Evolutionary conservation across 805 yeast genomes (phyloP).

Genomic region (Isabelozyma rhagii): DNA sequence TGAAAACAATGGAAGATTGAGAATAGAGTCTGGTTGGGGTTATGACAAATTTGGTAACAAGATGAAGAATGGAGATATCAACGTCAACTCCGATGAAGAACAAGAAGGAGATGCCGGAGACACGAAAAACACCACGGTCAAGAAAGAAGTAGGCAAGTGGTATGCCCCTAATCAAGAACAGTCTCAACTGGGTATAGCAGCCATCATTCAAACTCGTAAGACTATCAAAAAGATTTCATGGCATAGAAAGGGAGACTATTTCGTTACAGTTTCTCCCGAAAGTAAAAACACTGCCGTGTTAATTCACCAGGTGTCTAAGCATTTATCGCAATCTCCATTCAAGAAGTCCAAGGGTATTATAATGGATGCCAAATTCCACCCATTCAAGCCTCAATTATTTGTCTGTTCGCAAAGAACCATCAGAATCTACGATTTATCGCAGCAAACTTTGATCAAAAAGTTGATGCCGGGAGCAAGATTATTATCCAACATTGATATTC

Average conservation of each 20-base stretch:
- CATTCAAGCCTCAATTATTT: constrained; percentile 87
- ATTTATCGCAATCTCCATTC: constrained; percentile 94
- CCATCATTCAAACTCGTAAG: constrained; percentile 62
- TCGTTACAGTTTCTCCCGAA: constrained; percentile 95
- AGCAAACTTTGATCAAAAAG: constrained; percentile 79
- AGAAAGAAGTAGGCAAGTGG: constrained; percentile 73
- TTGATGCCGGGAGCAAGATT: constrained; percentile 94
- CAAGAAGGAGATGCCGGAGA: constrained; percentile 36
- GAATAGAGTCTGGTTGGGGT: constrained; percentile 90
- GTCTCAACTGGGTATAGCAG: constrained; percentile 62
- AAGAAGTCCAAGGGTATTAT: constrained; percentile 88
- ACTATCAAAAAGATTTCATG: constrained; percentile 81
- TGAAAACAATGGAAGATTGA: constrained; percentile 75
- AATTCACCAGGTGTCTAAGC: constrained; percentile 92
- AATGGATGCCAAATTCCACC: constrained; percentile 96
- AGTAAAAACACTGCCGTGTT: constrained; percentile 84
- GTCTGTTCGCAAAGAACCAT: constrained; percentile 93
- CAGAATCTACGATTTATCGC: constrained; percentile 85
- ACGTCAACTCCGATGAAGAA: constrained; percentile 35
- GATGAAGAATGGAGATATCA: constrained; percentile 36
- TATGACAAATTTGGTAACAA: constrained; percentile 62
- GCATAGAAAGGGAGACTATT: constrained; percentile 97
- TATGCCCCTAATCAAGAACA: constrained; percentile 67
- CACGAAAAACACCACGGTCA: constrained; percentile 12
- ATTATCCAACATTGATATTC: constrained; percentile 88